Conservation (phyloP, 164 flowering plant genomes). For the Protea cynaroides region DNA sequence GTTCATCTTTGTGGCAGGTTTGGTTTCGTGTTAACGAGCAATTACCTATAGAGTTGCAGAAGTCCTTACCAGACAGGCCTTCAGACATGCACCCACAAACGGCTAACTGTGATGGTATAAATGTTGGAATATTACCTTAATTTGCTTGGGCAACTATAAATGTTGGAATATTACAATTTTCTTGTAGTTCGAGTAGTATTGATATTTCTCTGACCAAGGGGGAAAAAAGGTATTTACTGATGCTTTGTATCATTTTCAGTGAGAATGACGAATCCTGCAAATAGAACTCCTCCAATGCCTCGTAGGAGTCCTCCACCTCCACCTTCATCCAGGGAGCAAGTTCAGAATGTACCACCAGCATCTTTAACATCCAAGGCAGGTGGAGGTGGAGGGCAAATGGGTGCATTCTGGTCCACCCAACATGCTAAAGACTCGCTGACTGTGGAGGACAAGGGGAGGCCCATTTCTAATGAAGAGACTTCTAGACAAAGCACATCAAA, state of each 20-base stretch:
- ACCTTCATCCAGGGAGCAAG: slow-evolving; percentile 49
- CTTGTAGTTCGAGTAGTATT: too few species aligned
- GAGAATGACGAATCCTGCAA: slow-evolving; percentile 41
- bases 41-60: slow-evolving; percentile 62
- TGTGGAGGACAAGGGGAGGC: slow-evolving; percentile 36
- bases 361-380: slow-evolving; percentile 22
- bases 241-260: slow-evolving; percentile 2
- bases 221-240: neutral
- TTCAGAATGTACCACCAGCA: slow-evolving; percentile 26
- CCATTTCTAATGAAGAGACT: slow-evolving; percentile 60
- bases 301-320: slow-evolving; percentile 83
- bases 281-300: slow-evolving; percentile 54
- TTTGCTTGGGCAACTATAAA: neutral
- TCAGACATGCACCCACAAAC: slow-evolving; percentile 39
- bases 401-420: slow-evolving; percentile 90
- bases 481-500: slow-evolving; percentile 19
- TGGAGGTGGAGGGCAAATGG: slow-evolving; percentile 48
- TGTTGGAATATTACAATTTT: too few species aligned
- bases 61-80: slow-evolving; percentile 82
- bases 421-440: slow-evolving; percentile 55
- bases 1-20: slow-evolving; percentile 53
- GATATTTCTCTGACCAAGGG: too few species aligned
- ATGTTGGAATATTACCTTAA: neutral
- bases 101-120: slow-evolving; percentile 38
- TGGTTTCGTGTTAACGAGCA: slow-evolving; percentile 95